These are phyloP conservation scores for Saccharomycodes ludwigii DNA, from an alignment of 805 yeast species.

Conservation along the genomic window DNA sequence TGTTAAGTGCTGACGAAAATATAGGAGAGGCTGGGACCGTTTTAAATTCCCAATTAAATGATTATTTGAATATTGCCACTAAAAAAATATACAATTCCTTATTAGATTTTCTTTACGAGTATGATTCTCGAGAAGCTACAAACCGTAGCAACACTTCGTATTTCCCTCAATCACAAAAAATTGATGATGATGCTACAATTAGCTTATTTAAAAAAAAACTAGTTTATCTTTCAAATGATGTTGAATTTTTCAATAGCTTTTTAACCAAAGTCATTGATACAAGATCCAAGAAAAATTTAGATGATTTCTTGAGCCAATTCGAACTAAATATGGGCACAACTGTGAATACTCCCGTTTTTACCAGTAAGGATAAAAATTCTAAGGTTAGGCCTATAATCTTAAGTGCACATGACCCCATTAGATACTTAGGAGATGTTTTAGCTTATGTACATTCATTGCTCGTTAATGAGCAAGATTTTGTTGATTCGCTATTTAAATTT, in stretches of 20 bases:
- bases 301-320: slow-evolving; percentile 55
- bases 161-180: slow-evolving; percentile 9
- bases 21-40: slow-evolving; percentile 51
- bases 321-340: slow-evolving; percentile 20
- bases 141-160: slow-evolving; percentile 8
- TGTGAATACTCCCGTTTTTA: no score
- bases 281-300: slow-evolving; percentile 50
- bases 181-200: slow-evolving; percentile 8
- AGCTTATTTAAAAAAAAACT: slow-evolving; percentile 23
- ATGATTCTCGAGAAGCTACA: slow-evolving; percentile 10
- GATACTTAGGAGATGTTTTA: slow-evolving; percentile 76
- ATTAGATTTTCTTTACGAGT: slow-evolving; percentile 21
- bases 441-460: slow-evolving; percentile 81
- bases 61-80: slow-evolving; percentile 38
- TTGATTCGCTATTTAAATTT: slow-evolving; percentile 47
- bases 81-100: slow-evolving; percentile 39
- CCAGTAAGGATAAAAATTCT: slow-evolving; percentile 1
- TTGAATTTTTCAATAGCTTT: slow-evolving; percentile 44
- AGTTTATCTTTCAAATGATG: slow-evolving; percentile 27
- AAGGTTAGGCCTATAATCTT: slow-evolving; percentile 51
- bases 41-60: slow-evolving; percentile 47
- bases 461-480: slow-evolving; percentile 75
- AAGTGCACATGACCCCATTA: slow-evolving; percentile 65
- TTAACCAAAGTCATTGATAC: slow-evolving; percentile 52
- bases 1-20: slow-evolving; percentile 60